Percentiles rank a stretch among this genome's conserved stretches.
These are phyloP conservation scores for Decorospora gaudefroyi DNA, from an alignment of 2,329 filamentous ascomycete species.

Conservation along the genomic window DNA sequence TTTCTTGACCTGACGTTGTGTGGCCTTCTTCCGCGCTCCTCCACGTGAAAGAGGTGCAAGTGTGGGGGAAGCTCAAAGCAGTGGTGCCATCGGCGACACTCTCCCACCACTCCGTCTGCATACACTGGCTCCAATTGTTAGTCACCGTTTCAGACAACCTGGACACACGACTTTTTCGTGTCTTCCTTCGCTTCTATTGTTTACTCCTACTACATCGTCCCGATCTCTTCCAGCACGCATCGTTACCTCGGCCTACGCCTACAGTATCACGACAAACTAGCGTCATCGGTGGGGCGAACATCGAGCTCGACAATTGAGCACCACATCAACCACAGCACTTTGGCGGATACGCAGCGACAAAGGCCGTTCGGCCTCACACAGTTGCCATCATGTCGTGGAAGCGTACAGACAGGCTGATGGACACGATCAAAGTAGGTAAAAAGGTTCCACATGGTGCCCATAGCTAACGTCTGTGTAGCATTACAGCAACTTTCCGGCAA, in stretches of 20 bases:
- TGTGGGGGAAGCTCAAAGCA: slow-evolving; percentile 36
- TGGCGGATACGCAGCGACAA: slow-evolving; percentile 37
- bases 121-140: neutral
- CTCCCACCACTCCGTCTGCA: slow-evolving; percentile 12
- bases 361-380: slow-evolving; percentile 46
- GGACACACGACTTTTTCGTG: slow-evolving; percentile 3
- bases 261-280: slow-evolving; percentile 29
- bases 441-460: slow-evolving; percentile 4
- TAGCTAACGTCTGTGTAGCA: slow-evolving; percentile 56
- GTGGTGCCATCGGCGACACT: slow-evolving; percentile 21
- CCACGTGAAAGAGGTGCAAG: slow-evolving; percentile 41
- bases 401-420: slow-evolving; percentile 86
- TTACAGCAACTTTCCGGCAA: slow-evolving; percentile 96
- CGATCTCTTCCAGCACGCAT: slow-evolving; percentile 9
- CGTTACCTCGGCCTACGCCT: slow-evolving; percentile 38
- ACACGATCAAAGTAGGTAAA: slow-evolving; percentile 72
- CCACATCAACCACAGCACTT: slow-evolving; percentile 27
- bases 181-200: slow-evolving; percentile 5
- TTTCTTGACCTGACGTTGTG: neutral
- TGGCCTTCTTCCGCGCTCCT: slow-evolving; percentile 23
- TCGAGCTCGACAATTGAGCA: slow-evolving; percentile 18
- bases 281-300: slow-evolving; percentile 44
- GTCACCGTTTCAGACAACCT: no score
- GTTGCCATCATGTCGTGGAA: slow-evolving; percentile 83
- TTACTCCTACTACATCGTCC: slow-evolving; percentile 7